Evolutionary conservation across 306 rosid genomes (phyloP), one percentile per base, ranked within the genome.

Genomic region (Datisca glomerata): DNA sequence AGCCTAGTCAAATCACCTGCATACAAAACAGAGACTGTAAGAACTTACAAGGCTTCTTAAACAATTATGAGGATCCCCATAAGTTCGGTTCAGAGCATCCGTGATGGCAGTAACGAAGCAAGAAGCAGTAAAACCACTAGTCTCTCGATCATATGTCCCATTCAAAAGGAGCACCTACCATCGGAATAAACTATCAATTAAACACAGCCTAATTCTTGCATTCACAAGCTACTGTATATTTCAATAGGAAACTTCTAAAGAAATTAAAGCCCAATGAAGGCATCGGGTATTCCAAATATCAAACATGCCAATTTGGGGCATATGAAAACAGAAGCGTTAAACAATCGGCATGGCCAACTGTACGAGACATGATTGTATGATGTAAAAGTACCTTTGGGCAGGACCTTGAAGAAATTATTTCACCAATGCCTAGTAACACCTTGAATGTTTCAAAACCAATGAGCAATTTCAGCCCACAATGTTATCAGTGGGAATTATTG

Each of bases 401-500:
- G 67, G 93, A 74, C 70, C 85, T 77, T 55, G 94, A 79, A 47
- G 89, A 79, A 61, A 87, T 73, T 46, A 65, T 67, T 68, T 87
- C 96, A 47, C 96, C 94, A 69, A 87, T 63, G 48, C 93, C 80
- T 32, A 79, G 79, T 40, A 87, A 71, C 37, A 87, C 96, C 96
- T 87, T 59, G 21, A 37, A 53, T 21, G 45, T 28, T 31, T 13
- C 41, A 66, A 16, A 37, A 25, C 5, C 23, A n/a, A 37, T 24
- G 13, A 19, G n/a, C n/a, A n/a, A n/a, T n/a, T n/a, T n/a, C n/a
- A n/a, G n/a, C n/a, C n/a, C n/a, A n/a, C n/a, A n/a, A n/a, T n/a
- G n/a, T n/a, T n/a, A 12, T 41, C 27, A 21, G 21, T 12, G 12
- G 21, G 15, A 23, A n/a, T 7, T 3, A 42, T 27, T 29, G 1